Evolutionary conservation across 306 rosid genomes (phyloP).

Genomic region (Carpinus fangiana): DNA sequence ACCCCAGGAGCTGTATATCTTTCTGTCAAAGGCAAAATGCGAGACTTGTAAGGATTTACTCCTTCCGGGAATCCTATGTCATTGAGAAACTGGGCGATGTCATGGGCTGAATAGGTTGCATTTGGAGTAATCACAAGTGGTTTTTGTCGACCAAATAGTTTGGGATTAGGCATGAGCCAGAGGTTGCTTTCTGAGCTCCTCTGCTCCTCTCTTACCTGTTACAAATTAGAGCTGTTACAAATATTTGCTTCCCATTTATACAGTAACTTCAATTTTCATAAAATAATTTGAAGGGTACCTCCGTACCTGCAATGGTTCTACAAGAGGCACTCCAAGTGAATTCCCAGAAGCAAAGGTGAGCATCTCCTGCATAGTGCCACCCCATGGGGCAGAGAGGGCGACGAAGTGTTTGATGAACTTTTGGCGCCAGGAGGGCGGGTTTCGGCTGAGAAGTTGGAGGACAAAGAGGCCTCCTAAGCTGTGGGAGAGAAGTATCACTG

Average conservation of each 20-base stretch:
- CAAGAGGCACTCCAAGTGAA: constrained; percentile 77
- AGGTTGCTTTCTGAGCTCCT: constrained; percentile 85
- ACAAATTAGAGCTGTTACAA: no score
- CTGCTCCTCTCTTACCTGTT: constrained; percentile 62
- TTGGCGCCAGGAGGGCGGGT: constrained; percentile 60
- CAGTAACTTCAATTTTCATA: no score
- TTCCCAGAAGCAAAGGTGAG: constrained; percentile 83
- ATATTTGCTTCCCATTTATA: no score
- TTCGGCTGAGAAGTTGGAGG: constrained; percentile 68
- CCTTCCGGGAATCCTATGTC: constrained; percentile 74
- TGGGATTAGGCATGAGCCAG: constrained; percentile 85
- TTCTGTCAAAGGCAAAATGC: constrained; percentile 52
- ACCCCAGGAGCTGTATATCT: constrained; percentile 56
- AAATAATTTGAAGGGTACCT: neutral
- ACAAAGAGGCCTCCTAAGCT: constrained; percentile 79
- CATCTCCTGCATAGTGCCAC: constrained; percentile 72
- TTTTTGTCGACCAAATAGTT: constrained; percentile 37
- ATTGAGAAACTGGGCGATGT: constrained; percentile 56
- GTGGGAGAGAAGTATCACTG: constrained; percentile 74
- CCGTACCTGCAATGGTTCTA: constrained; percentile 50
- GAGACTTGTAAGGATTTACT: constrained; percentile 54
- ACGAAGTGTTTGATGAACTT: constrained; percentile 67
- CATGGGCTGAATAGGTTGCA: constrained; percentile 50
- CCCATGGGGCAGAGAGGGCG: constrained; percentile 87
- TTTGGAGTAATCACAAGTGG: constrained; percentile 51